Percentiles rank a stretch among this genome's conserved stretches.
phyloP scores from a whole-genome alignment of 192 early-diverging fungal species.

The Obelidium mucronatum region DNA sequence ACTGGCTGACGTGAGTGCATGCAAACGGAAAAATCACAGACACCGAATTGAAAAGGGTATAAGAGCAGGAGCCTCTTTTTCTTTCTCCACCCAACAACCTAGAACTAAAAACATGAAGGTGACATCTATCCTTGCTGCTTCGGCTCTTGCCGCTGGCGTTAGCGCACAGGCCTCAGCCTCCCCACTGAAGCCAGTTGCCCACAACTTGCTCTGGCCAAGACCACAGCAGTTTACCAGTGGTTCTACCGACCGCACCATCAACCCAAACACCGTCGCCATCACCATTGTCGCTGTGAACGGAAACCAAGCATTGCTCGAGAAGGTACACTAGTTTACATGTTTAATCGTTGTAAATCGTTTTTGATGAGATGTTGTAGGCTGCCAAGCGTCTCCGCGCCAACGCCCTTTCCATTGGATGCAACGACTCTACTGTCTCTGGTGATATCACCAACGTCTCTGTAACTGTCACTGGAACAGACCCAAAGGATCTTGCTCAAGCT shows the following conservation, averaged over 20 bases:
- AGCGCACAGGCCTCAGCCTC: not conserved
- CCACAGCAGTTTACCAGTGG: constrained; percentile 12
- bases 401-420: not conserved
- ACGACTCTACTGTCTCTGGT: not conserved
- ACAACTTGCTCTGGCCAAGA: constrained; percentile 22
- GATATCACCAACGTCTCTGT: not conserved
- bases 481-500: constrained; percentile 43
- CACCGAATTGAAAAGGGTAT: not conserved
- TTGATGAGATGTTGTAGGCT: too few species aligned
- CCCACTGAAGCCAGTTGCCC: not conserved
- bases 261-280: not conserved
- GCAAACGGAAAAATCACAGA: not conserved
- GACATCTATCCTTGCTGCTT: constrained; percentile 3
- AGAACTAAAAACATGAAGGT: constrained; percentile 1
- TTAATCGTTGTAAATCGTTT: too few species aligned
- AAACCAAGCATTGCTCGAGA: not conserved
- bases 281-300: not conserved
- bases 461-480: constrained; percentile 10
- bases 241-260: not conserved
- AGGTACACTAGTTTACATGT: not conserved
- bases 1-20: not conserved
- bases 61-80: not conserved
- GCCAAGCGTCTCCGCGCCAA: not conserved
- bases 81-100: not conserved
- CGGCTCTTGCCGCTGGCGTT: not conserved